These are phyloP conservation scores for Neoboletus brunneissimus DNA, from an alignment of 768 basidiomycete species.

Conservation along the genomic window DNA sequence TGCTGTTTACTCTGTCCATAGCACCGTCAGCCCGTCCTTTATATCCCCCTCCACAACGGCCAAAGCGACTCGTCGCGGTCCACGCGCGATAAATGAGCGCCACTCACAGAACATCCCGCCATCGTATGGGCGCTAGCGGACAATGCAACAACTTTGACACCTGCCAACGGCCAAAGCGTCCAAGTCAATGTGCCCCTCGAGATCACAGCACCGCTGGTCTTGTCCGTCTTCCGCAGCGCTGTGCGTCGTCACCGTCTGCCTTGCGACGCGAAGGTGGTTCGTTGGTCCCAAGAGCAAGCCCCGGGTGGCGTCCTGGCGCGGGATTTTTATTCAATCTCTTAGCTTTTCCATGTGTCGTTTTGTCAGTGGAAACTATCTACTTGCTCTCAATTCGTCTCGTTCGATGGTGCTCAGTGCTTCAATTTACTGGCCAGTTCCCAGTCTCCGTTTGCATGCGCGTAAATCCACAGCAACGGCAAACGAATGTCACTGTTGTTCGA, in stretches of 20 bases:
- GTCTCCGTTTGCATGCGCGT: not conserved
- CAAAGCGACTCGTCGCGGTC: slow-evolving; percentile 7
- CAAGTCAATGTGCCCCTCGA: not conserved
- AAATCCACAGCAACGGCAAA: not conserved
- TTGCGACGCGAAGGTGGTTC: not conserved
- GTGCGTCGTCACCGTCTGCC: not conserved
- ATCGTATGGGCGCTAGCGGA: slow-evolving; percentile 1
- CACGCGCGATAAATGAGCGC: not conserved
- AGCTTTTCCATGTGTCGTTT: not conserved
- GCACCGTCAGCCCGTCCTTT: slow-evolving; percentile 5
- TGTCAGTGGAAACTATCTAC: not conserved
- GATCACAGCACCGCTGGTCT: not conserved
- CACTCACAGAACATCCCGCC: slow-evolving; percentile 20
- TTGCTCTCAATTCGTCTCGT: too few species aligned
- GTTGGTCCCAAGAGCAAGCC: not conserved
- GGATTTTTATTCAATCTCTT: not conserved
- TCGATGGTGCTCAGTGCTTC: not conserved
- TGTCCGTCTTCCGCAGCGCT: not conserved
- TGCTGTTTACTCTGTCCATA: slow-evolving; percentile 25
- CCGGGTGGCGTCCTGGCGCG: slow-evolving; percentile 8
- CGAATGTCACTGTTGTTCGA: not conserved
- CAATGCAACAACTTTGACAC: slow-evolving; percentile 5
- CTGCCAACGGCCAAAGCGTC: slow-evolving; percentile 19
- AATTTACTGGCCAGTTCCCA: not conserved
- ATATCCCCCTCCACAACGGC: slow-evolving; percentile 10